These are phyloP conservation scores for Cyclotella choctawhatcheeana DNA, from an alignment of 108 stramenopile species.

Conservation along the genomic window DNA sequence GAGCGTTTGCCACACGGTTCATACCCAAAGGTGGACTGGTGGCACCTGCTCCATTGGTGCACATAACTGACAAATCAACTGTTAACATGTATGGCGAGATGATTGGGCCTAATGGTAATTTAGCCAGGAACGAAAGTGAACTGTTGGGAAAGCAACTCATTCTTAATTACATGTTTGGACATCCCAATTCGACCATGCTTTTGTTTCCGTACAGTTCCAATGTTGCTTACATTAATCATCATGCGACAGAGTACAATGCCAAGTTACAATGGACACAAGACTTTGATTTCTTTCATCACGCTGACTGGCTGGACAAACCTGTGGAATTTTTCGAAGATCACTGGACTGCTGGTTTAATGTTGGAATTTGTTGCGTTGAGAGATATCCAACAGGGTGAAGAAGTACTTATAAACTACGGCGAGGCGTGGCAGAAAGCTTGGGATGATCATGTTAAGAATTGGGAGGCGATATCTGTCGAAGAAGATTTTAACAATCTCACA, in stretches of 20 bases:
- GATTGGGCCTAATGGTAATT: conserved; percentile 34
- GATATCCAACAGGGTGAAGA: conserved; percentile 76
- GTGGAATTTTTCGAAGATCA: conserved; percentile 56
- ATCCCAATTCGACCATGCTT: conserved; percentile 71
- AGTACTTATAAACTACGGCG: conserved; percentile 65
- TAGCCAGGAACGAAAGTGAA: conserved; percentile 41
- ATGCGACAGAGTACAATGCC: conserved; percentile 63
- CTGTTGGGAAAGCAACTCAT: conserved; percentile 63
- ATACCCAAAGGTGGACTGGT: conserved; percentile 66
- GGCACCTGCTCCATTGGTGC: conserved; percentile 72
- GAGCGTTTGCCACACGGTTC: conserved; percentile 76
- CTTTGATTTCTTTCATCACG: conserved; percentile 54
- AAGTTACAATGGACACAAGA: conserved; percentile 69
- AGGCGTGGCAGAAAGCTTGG: conserved; percentile 68
- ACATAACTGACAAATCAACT: conserved; percentile 56
- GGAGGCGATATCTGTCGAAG: conserved; percentile 29
- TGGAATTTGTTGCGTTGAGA: conserved; percentile 56
- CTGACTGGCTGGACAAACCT: conserved; percentile 68
- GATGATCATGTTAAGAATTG: conserved; percentile 57
- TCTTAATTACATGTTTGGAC: conserved; percentile 83
- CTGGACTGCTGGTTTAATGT: conserved; percentile 60
- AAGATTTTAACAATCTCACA: conserved; percentile 49
- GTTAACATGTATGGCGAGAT: conserved; percentile 50
- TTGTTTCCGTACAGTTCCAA: conserved; percentile 77
- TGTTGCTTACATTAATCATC: conserved; percentile 74